Evolutionary conservation across 2,329 filamentous ascomycete genomes (phyloP).

Genomic region (Aspergillus pseudoglaucus): DNA sequence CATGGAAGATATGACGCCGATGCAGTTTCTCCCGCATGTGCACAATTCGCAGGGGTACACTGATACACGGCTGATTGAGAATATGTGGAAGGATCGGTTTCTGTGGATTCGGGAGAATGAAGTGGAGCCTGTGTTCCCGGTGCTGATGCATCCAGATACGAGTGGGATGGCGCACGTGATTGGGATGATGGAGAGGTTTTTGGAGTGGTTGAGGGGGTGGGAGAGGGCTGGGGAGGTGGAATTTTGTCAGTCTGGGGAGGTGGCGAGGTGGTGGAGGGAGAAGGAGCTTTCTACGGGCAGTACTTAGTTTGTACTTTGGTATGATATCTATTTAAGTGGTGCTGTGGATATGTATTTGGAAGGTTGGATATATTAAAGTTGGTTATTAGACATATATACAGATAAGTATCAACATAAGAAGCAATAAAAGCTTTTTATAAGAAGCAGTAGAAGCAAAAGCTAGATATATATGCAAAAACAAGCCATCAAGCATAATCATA

Average conservation of each 20-base stretch:
- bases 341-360: no score
- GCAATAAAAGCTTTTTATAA: no score
- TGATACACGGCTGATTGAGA: constrained; percentile 50
- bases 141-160: constrained; percentile 53
- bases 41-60: constrained; percentile 54
- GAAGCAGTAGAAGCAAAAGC: no score
- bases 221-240: constrained; percentile 19
- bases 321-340: no score
- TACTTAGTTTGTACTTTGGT: no score
- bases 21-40: constrained; percentile 39
- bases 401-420: background rate
- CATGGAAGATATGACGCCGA: constrained; percentile 42
- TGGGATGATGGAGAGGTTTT: constrained; percentile 50
- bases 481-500: background rate
- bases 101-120: constrained; percentile 48
- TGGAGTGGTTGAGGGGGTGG: constrained; percentile 44
- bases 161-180: constrained; percentile 57
- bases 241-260: constrained; percentile 26
- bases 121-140: constrained; percentile 41
- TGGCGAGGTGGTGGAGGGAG: constrained; percentile 24
- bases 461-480: background rate
- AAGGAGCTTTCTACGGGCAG: constrained; percentile 3
- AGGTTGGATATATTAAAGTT: no score
- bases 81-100: constrained; percentile 57
- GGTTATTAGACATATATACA: no score